Conservation (phyloP, 2,329 filamentous ascomycete species). For the Mycosphaerella sp. region DNA sequence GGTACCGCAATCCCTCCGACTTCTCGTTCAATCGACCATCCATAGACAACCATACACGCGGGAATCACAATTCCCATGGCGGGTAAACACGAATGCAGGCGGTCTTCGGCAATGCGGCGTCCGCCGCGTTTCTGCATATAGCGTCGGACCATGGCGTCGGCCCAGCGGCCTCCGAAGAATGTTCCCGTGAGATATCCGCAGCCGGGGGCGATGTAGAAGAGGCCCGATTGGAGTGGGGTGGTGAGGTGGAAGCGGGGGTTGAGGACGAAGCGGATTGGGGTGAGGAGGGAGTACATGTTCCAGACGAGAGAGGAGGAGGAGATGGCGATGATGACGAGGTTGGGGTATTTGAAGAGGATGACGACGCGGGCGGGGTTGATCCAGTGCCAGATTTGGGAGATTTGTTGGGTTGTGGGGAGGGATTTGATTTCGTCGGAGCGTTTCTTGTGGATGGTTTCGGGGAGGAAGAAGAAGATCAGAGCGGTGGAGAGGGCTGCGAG, state of each 20-base stretch:
- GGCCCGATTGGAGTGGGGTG: slow-evolving; percentile 58
- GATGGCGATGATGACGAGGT: slow-evolving; percentile 57
- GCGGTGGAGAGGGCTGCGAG: slow-evolving; percentile 56
- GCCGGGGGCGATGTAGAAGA: slow-evolving; percentile 71
- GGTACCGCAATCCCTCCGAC: slow-evolving; percentile 56
- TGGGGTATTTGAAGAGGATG: slow-evolving; percentile 61
- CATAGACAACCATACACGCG: slow-evolving; percentile 60
- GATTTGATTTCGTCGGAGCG: slow-evolving; percentile 57
- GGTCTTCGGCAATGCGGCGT: slow-evolving; percentile 60
- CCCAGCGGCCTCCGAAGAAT: slow-evolving; percentile 65
- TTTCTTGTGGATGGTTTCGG: slow-evolving; percentile 65
- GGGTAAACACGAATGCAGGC: slow-evolving; percentile 54
- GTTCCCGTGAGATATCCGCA: slow-evolving; percentile 64
- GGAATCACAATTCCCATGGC: slow-evolving; percentile 56
- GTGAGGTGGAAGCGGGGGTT: slow-evolving; percentile 67
- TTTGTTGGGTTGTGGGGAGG: slow-evolving; percentile 45
- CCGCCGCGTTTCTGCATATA: slow-evolving; percentile 56
- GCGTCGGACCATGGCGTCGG: slow-evolving; percentile 59
- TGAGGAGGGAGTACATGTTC: slow-evolving; percentile 61
- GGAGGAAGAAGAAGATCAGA: slow-evolving; percentile 60
- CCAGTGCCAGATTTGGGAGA: slow-evolving; percentile 52
- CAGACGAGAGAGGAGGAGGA: slow-evolving; percentile 61
- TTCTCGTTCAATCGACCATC: slow-evolving; percentile 55
- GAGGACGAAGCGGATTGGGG: slow-evolving; percentile 60
- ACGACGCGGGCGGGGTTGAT: slow-evolving; percentile 62